Evolutionary conservation across 2,329 filamentous ascomycete species (phyloP).

Genomic region (Tolypocladium inflatum): DNA sequence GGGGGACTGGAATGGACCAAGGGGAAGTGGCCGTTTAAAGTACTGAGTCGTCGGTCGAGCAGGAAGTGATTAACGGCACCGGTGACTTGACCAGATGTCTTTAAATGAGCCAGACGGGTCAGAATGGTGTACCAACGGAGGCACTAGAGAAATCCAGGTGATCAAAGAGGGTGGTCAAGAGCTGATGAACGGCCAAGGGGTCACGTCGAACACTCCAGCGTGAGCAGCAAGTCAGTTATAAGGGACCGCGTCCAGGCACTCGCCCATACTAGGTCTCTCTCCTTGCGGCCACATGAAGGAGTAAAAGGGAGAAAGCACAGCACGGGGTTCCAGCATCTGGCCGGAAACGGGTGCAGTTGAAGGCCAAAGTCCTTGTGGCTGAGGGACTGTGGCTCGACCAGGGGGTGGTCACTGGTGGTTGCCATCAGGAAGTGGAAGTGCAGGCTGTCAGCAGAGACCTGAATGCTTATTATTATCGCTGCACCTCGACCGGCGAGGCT

Average conservation of each 20-base stretch:
- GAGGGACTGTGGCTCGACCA: conserved; percentile 2
- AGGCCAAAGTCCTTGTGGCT: conserved; percentile 2
- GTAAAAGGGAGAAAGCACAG: conserved; percentile 2
- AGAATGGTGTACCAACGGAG: neutral
- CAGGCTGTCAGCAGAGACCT: neutral
- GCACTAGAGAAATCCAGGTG: conserved; percentile 4
- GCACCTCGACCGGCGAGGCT: neutral
- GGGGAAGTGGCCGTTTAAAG: neutral
- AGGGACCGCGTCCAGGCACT: neutral
- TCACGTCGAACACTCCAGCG: conserved; percentile 4
- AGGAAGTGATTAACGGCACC: neutral
- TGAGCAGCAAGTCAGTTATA: neutral
- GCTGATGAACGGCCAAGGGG: neutral
- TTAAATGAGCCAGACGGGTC: neutral
- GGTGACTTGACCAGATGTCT: neutral
- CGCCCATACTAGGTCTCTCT: neutral
- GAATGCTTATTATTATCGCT: neutral
- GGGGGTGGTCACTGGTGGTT: neutral
- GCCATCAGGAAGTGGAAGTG: neutral
- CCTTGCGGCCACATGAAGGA: conserved; percentile 2
- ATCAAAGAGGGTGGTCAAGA: neutral
- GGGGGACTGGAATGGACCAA: neutral
- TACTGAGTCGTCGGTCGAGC: neutral
- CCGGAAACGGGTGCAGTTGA: neutral
- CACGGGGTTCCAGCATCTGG: conserved; percentile 7